Evolutionary conservation across 164 flowering plant genomes (phyloP), one percentile per base, ranked within the genome.

Genomic region (Akebia trifoliata): DNA sequence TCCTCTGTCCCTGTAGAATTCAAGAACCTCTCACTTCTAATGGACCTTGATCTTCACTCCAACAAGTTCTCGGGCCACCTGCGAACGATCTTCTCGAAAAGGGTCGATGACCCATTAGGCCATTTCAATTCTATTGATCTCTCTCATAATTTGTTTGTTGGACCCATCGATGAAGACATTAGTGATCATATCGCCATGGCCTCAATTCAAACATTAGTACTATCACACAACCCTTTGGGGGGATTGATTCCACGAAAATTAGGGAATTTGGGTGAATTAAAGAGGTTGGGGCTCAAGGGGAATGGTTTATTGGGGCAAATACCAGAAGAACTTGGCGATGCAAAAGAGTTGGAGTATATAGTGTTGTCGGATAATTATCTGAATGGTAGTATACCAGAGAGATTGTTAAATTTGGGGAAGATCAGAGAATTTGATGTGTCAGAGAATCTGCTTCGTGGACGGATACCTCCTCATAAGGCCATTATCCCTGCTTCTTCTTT

Each of bases 1-100:
- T 78, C 87, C 0, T 51, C 76, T 6, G 68, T 87, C 35, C 95
- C 90, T 3, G 29, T 20, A 2, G 73, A 71, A 38, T 76, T 87
- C 77, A 70, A 54, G 62, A 78, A 76, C 62, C 76, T 81, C 3
- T 50, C 73, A 0, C 72, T 65, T 11, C 63, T 87, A 4, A 50
- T 50, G 65, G 82, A 79, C 48, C 75, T 87, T 20, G 91, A 87
- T 68, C 83, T 87, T 32, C 91, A 81, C 47, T 73, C 78, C 21
- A 87, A 87, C 79, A 69, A 63, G 38, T 64, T 87, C 48, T 54
- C 71, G 0, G 87, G 87, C 8, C 31, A 48, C 20, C 4, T 80
- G 14, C 34, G 47, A 4, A 6, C 52, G 9, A 59, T 86, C 3
- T 74, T 86, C 29, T 1, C 42, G 4, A 83, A 78, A 63, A 42